Conservation (phyloP, 2,329 filamentous ascomycete species). For the Lasiodiplodia hormozganensis region DNA sequence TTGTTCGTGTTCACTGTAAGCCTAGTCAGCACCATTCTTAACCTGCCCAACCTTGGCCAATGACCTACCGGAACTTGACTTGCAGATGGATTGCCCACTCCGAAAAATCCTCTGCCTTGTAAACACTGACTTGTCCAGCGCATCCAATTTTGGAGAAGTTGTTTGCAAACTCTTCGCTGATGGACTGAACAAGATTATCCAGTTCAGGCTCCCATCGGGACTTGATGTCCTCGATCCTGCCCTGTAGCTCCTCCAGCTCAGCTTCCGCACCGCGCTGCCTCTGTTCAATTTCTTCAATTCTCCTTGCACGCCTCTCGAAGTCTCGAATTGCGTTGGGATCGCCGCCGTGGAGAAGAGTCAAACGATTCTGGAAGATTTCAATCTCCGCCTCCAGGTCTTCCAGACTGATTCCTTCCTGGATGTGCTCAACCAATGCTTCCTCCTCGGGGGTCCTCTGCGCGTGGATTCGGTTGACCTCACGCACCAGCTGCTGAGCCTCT, state of each 20-base stretch:
- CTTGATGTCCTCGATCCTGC: constrained; percentile 71
- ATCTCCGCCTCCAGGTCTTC: constrained; percentile 77
- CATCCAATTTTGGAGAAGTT: constrained; percentile 96
- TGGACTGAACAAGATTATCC: constrained; percentile 77
- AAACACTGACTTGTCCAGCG: constrained; percentile 84
- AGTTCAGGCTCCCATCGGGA: constrained; percentile 82
- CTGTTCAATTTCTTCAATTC: constrained; percentile 70
- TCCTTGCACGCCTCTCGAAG: constrained; percentile 60
- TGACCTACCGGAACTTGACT: constrained; percentile 85
- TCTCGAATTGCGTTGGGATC: constrained; percentile 78
- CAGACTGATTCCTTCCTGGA: constrained; percentile 36
- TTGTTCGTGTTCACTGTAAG: constrained; percentile 74
- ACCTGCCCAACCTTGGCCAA: background rate
- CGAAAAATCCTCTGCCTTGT: constrained; percentile 92
- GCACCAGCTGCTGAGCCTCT: constrained; percentile 30
- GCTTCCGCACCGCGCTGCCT: constrained; percentile 60
- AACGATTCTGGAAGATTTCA: constrained; percentile 72
- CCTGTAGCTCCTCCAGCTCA: constrained; percentile 62
- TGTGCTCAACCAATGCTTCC: constrained; percentile 32
- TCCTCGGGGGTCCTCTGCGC: constrained; percentile 44
- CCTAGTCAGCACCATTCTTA: constrained; percentile 26
- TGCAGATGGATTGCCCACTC: constrained; percentile 92
- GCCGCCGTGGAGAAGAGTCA: constrained; percentile 81
- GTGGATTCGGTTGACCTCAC: constrained; percentile 36
- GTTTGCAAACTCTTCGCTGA: constrained; percentile 89